Evolutionary conservation across 345 rosid genomes (phyloP).

Genomic region (Arabidopsis arenosa): DNA sequence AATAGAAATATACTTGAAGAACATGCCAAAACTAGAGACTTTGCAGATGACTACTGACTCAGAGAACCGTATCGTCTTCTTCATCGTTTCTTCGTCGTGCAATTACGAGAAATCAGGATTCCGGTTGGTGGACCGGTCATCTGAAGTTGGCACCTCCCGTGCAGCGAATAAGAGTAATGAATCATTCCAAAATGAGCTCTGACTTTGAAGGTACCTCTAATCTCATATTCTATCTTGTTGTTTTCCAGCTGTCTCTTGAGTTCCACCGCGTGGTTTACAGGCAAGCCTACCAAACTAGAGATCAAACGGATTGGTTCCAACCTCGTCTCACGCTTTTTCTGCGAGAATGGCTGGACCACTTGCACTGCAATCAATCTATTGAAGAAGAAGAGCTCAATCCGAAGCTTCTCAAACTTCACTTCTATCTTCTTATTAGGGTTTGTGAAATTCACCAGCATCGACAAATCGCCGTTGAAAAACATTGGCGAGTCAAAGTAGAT

Average conservation of each 20-base stretch:
- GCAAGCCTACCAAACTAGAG: slow-evolving; percentile 82
- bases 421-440: slow-evolving; percentile 80
- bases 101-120: slow-evolving; percentile 56
- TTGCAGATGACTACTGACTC: slow-evolving; percentile 20
- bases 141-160: slow-evolving; percentile 68
- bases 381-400: slow-evolving; percentile 70
- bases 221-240: slow-evolving; percentile 63
- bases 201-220: slow-evolving; percentile 75
- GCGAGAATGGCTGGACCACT: slow-evolving; percentile 68
- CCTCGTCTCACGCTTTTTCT: slow-evolving; percentile 57
- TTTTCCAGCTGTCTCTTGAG: slow-evolving; percentile 72
- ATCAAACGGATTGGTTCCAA: slow-evolving; percentile 62
- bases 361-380: slow-evolving; percentile 65
- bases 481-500: slow-evolving; percentile 78
- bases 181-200: slow-evolving; percentile 70
- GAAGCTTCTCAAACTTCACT: slow-evolving; percentile 62
- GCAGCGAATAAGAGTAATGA: slow-evolving; percentile 81
- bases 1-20: slow-evolving; percentile 26
- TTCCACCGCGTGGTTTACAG: slow-evolving; percentile 58
- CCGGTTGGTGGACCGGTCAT: slow-evolving; percentile 90
- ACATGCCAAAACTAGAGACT: slow-evolving; percentile 30
- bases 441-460: slow-evolving; percentile 71
- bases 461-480: slow-evolving; percentile 72
- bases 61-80: neutral
- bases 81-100: slow-evolving; percentile 60